Base-by-base conservation (phyloP, 441 rosid genomes). In the Erodium moschatum region DNA sequence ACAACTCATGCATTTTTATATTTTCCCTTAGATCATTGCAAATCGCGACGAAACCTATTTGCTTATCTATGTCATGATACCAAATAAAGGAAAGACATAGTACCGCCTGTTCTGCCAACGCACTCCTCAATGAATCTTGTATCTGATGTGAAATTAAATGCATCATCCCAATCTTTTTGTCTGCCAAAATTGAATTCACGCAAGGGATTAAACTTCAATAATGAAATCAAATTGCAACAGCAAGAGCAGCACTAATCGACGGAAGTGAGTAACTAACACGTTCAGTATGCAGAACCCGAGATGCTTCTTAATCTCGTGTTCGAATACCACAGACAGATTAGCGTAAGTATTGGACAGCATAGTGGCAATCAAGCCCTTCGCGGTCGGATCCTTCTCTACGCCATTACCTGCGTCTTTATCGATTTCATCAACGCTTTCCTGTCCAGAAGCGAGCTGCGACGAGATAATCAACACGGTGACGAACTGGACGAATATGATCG, bases 281-380 rank as follows among this genome's bases (percentile, higher is more conserved):
- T 93, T 89, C 69, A 85, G 78, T 19, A 93, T 84, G 89, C 98
- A 93, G 83, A 93, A 91, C 35, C 85, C 90, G 52, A 88, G 85
- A 40, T 91, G 66, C 72, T 85, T 73, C 60, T 72, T 38, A 52
- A 93, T 81, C 27, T 92, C 96, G 60, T 61, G 75, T 48, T 83
- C 84, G 81, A 91, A 86, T 46, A 81, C 68, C 64, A 74, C 52
- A 27, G 96, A 85, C 71, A 84, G 75, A 75, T 88, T 89, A 0
- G 87, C 73, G 68, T 91, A 72, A 70, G 79, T 85, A n/a, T 69
- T 79, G 68, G 52, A 79, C 13, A 86, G 50, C 60, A 84, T 21
- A 20, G 11, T 60, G n/a, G 64, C 64, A 11, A 21, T 5, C 64
- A 21, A 2, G 31, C 29, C 33, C 31, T 60, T 60, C 15, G 72